These are phyloP conservation scores for Gryganskiella cystojenkinii DNA, from an alignment of 192 early-diverging fungal genomes.

Conservation along the genomic window DNA sequence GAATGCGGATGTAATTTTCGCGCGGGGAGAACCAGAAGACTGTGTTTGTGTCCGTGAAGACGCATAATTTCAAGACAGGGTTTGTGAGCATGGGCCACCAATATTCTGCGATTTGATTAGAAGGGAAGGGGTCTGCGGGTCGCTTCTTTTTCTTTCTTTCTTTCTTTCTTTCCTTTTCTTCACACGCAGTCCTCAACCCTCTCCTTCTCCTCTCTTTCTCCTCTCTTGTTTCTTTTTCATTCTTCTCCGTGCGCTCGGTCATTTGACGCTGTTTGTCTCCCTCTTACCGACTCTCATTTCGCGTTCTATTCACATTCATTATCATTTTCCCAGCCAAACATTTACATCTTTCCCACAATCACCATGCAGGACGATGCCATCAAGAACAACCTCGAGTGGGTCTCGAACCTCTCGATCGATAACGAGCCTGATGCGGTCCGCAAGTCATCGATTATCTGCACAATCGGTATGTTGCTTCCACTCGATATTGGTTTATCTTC, in stretches of 20 bases:
- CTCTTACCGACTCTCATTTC: slow-evolving; percentile 1
- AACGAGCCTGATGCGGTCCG: slow-evolving; percentile 66
- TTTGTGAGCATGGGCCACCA: neutral
- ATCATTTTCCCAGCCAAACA: neutral
- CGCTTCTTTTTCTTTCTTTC: neutral
- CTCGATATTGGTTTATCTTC: no score
- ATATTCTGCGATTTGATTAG: no score
- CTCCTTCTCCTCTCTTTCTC: neutral
- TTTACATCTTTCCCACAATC: slow-evolving; percentile 4
- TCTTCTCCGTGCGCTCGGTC: neutral
- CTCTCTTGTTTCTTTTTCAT: neutral
- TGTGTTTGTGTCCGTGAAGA: no score
- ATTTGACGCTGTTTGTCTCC: neutral
- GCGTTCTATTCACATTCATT: slow-evolving; percentile 1
- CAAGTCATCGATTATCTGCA: slow-evolving; percentile 88
- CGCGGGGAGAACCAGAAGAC: no score
- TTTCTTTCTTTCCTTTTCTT: neutral
- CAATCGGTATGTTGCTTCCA: slow-evolving; percentile 64
- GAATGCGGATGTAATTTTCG: no score
- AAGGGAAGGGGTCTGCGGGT: no score
- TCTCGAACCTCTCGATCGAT: slow-evolving; percentile 72
- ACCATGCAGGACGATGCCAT: slow-evolving; percentile 34
- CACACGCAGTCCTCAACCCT: neutral
- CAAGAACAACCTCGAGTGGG: slow-evolving; percentile 79
- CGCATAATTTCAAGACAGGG: no score